These are phyloP conservation scores for Hypoxylon sp. DNA, from an alignment of 2,329 filamentous ascomycete genomes.

Conservation along the genomic window DNA sequence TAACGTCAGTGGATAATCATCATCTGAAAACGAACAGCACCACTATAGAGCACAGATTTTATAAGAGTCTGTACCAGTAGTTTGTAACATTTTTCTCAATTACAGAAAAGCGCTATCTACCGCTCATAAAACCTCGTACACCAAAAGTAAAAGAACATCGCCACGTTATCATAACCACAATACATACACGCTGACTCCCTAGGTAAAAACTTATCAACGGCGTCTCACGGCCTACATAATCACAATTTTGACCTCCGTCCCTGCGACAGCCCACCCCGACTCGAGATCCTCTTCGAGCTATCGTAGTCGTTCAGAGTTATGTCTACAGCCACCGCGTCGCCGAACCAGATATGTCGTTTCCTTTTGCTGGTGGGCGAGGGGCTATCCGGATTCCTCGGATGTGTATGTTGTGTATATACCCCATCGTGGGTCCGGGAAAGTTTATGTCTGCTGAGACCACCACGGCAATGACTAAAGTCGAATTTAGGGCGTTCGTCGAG, in stretches of 20 bases:
- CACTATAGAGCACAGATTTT: background rate
- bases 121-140: slow-evolving; percentile 6
- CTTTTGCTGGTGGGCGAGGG: background rate
- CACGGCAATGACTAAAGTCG: background rate
- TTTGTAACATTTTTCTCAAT: slow-evolving; percentile 1
- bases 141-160: slow-evolving; percentile 8
- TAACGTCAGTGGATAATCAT: background rate
- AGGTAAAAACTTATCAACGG: background rate
- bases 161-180: slow-evolving; percentile 10
- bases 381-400: background rate
- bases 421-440: background rate
- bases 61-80: background rate
- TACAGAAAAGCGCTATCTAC: slow-evolving; percentile 10
- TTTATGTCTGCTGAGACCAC: background rate
- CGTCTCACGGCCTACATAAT: background rate
- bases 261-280: background rate
- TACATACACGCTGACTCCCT: slow-evolving; percentile 2
- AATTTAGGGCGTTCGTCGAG: background rate
- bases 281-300: background rate
- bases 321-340: slow-evolving; percentile 5
- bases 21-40: background rate
- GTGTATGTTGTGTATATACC: background rate
- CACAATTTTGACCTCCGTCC: background rate
- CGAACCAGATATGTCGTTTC: slow-evolving; percentile 12
- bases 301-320: background rate